Evolutionary conservation across 192 early-diverging fungal genomes (phyloP).

Genomic region (Dimargaris verticillata): DNA sequence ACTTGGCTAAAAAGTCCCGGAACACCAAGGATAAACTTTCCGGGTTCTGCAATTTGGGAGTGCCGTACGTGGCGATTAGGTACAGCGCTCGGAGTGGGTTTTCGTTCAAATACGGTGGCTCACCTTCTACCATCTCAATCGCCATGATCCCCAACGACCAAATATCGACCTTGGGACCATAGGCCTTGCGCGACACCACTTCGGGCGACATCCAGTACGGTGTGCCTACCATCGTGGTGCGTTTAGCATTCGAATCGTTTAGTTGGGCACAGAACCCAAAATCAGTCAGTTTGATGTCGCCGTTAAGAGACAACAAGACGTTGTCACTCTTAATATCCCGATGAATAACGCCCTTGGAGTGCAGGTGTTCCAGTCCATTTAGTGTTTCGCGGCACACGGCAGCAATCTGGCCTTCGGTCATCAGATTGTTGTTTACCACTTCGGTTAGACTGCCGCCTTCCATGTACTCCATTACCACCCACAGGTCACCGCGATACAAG

Average conservation of each 20-base stretch:
- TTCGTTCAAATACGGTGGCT: slow-evolving; percentile 90
- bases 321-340: slow-evolving; percentile 85
- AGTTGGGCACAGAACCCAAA: slow-evolving; percentile 92
- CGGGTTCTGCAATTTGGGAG: slow-evolving; percentile 78
- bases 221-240: slow-evolving; percentile 77
- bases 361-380: slow-evolving; percentile 71
- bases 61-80: slow-evolving; percentile 90
- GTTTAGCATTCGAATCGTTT: slow-evolving; percentile 63
- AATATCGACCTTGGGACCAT: slow-evolving; percentile 63
- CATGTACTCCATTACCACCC: slow-evolving; percentile 99
- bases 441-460: slow-evolving; percentile 97
- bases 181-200: slow-evolving; percentile 66
- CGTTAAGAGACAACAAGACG: slow-evolving; percentile 58
- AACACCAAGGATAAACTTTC: slow-evolving; percentile 60
- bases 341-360: slow-evolving; percentile 71
- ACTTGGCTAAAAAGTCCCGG: slow-evolving; percentile 62
- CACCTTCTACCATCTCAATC: slow-evolving; percentile 93
- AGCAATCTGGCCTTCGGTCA: slow-evolving; percentile 88
- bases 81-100: slow-evolving; percentile 89
- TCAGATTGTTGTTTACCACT: slow-evolving; percentile 82
- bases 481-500: slow-evolving; percentile 64
- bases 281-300: slow-evolving; percentile 80
- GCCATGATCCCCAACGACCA: slow-evolving; percentile 96
- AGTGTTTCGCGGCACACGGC: slow-evolving; percentile 71
- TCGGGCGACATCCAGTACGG: slow-evolving; percentile 83